Conservation (phyloP, 257 asterid genomes). For the Prunella vulgaris region DNA sequence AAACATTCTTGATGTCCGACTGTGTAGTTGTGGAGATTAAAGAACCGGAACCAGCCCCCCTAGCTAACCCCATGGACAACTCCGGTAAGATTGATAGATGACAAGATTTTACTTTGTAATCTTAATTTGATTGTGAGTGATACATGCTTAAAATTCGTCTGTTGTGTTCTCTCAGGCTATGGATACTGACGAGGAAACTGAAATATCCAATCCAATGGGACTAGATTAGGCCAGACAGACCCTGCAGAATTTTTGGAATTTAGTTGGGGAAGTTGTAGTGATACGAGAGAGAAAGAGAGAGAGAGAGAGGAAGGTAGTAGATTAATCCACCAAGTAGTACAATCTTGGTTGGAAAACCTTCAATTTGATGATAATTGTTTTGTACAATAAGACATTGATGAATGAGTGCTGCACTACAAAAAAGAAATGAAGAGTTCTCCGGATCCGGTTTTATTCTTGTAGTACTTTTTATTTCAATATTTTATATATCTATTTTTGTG, state of each 20-base stretch:
- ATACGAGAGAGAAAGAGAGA: too few relatives aligned
- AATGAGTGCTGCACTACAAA: not conserved
- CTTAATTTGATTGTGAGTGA: not conserved
- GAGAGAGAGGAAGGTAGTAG: not conserved
- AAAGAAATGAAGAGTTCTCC: not conserved
- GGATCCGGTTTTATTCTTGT: not conserved
- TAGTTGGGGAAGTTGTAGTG: too few relatives aligned
- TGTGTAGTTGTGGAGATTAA: constrained; percentile 96
- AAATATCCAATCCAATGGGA: not conserved
- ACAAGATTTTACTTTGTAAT: not conserved
- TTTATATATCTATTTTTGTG: too few relatives aligned
- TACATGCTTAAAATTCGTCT: too few relatives aligned
- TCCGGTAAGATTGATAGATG: constrained; percentile 45
- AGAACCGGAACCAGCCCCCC: constrained; percentile 71
- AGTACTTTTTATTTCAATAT: too few relatives aligned
- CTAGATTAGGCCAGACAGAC: not conserved
- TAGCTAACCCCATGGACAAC: constrained; percentile 91
- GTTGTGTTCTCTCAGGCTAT: constrained; percentile 41
- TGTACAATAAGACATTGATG: not conserved
- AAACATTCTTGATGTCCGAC: constrained; percentile 96
- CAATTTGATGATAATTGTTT: not conserved
- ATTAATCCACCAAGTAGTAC: constrained; percentile 28
- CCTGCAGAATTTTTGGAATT: constrained; percentile 34
- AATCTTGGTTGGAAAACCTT: constrained; percentile 22
- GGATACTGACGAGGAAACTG: constrained; percentile 48